These are phyloP conservation scores for Rubia peregrina DNA, from an alignment of 305 asterid genomes.

Conservation along the genomic window DNA sequence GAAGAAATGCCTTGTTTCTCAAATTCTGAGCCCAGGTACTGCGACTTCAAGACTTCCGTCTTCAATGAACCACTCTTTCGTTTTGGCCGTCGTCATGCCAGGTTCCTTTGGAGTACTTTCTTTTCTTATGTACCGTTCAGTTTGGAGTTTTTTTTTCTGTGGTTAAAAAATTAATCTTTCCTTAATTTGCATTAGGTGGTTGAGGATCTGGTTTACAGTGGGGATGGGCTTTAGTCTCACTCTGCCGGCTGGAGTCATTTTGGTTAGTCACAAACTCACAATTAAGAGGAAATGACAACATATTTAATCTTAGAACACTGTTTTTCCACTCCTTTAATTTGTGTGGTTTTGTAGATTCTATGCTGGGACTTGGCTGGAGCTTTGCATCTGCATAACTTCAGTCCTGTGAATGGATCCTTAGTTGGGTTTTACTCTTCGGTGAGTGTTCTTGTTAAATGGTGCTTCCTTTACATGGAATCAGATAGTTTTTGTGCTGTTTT, in stretches of 20 bases:
- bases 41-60: constrained; percentile 54
- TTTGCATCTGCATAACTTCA: constrained; percentile 33
- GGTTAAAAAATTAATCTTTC: not conserved
- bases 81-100: constrained; percentile 60
- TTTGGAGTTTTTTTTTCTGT: not conserved
- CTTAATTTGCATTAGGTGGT: constrained; percentile 29
- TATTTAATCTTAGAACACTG: not conserved
- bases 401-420: constrained; percentile 25
- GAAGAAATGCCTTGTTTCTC: not conserved
- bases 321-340: not conserved
- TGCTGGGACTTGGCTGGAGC: constrained; percentile 41
- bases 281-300: not conserved
- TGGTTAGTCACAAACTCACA: constrained; percentile 30
- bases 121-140: not conserved
- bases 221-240: constrained; percentile 71
- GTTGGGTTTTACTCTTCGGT: constrained; percentile 49
- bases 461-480: not conserved
- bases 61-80: constrained; percentile 64
- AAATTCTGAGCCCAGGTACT: constrained; percentile 45
- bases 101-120: constrained; percentile 24
- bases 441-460: constrained; percentile 21
- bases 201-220: constrained; percentile 63
- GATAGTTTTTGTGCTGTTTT: not conserved
- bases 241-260: constrained; percentile 47
- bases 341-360: constrained; percentile 35